Evolutionary conservation across 1,284 basidiomycete genomes (phyloP).

Genomic region (Apiotrichum mycotoxinovorans): DNA sequence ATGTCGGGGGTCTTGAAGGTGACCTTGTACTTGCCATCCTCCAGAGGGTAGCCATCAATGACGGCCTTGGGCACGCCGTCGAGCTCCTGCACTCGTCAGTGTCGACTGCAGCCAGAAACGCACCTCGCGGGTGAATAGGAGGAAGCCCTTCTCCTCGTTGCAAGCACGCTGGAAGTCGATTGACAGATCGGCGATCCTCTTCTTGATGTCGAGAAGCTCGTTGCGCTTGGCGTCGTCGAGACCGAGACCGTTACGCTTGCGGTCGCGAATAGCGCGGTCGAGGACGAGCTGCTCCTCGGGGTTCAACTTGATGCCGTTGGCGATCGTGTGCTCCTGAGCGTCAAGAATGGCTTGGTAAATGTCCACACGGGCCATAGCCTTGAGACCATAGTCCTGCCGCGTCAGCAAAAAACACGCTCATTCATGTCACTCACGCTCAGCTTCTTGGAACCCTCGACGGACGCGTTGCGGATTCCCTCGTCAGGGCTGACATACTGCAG

Average conservation of each 20-base stretch:
- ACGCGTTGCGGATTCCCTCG: conserved; percentile 16
- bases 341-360: conserved; percentile 19
- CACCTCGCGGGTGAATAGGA: conserved; percentile 16
- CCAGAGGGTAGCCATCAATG: conserved; percentile 17
- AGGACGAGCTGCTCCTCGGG: conserved; percentile 20
- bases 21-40: conserved; percentile 21
- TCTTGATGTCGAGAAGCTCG: conserved; percentile 18
- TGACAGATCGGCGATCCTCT: conserved; percentile 17
- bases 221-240: conserved; percentile 18
- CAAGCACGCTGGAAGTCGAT: conserved; percentile 22
- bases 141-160: conserved; percentile 23
- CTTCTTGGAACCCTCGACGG: conserved; percentile 18
- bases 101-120: not conserved
- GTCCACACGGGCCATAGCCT: conserved; percentile 17
- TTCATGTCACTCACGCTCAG: conserved; percentile 4
- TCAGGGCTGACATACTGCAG: conserved; percentile 19
- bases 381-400: conserved; percentile 13
- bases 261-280: conserved; percentile 19
- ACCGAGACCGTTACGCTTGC: conserved; percentile 17
- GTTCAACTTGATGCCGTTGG: conserved; percentile 13
- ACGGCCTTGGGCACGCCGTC: conserved; percentile 17
- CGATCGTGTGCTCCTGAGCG: conserved; percentile 13
- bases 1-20: conserved; percentile 24
- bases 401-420: not conserved
- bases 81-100: conserved; percentile 9